Base-by-base conservation (phyloP, 1,139 yeast genomes). In the Nadsonia starkeyi-henricii region DNA sequence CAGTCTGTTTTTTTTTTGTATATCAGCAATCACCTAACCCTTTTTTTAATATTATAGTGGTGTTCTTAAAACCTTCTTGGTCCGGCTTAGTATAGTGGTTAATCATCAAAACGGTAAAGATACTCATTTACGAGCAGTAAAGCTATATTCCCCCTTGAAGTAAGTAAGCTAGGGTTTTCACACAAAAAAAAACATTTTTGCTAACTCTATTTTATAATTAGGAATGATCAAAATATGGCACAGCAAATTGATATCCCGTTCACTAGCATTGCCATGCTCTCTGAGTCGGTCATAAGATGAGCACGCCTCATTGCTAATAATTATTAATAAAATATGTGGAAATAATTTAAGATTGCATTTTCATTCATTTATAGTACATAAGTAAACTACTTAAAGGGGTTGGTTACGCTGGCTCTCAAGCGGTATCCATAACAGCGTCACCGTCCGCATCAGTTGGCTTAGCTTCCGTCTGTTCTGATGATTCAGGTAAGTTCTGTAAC, bases 101-200 rank as follows among this genome's bases (percentile, higher is more conserved):
- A 93, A 91, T 60, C 96, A 88, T 59, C 97, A 89, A 61, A 91
- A 86, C 61, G 99, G 99, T 45, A 91, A 91, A 61, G 99, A 93
- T 63, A 82, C 96, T 1, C 97, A 88, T 62, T 71, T 93, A 7
- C 65, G 98, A 48, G 84, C 91, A 0, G 71, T 91, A 37, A 71
- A 76, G 63, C 60, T 83, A 3, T 72, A 71, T 54, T 67, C 79
- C 2, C 75, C 77, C 2, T 56, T 59, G 28, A 62, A 50, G 45
- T 50, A 52, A 43, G 51, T 49, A n/a, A 43, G 46, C 15, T 9
- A 5, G 9, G 5, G 5, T 9, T 23, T 5, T 5, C 9, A 23
- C 5, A 47, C 49, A 20, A 54, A 50, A 36, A 53, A 54, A 17
- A 47, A 49, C 39, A 30, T 36, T 33, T 43, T 47, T 28, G 41